Conservation (phyloP, 306 rosid genomes). For the Lotus japonicus region DNA sequence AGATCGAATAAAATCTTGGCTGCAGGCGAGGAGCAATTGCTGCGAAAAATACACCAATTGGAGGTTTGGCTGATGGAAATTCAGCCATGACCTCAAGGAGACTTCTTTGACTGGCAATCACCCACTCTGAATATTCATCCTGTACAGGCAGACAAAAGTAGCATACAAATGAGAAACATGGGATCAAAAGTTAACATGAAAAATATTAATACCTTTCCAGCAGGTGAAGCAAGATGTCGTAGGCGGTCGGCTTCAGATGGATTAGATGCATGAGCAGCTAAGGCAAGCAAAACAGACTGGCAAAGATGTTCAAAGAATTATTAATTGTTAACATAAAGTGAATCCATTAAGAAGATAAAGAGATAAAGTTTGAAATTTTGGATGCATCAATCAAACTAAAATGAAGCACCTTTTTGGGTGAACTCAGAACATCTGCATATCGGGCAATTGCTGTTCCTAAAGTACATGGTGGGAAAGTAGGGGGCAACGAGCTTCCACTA, state of each 20-base stretch:
- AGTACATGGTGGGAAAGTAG: constrained; percentile 79
- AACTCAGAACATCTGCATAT: constrained; percentile 82
- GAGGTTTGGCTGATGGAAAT: constrained; percentile 86
- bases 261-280: constrained; percentile 88
- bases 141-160: constrained; percentile 28
- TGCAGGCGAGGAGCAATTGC: constrained; percentile 87
- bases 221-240: constrained; percentile 87
- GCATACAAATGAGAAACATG: constrained; percentile 21
- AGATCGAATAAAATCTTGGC: constrained; percentile 95
- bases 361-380: neutral
- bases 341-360: neutral
- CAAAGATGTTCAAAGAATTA: constrained; percentile 10
- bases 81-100: constrained; percentile 93
- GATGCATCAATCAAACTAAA: constrained; percentile 15
- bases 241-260: constrained; percentile 84
- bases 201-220: constrained; percentile 71
- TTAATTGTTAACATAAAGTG: neutral
- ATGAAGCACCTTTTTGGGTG: constrained; percentile 81
- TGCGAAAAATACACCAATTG: constrained; percentile 90
- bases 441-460: constrained; percentile 60
- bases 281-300: constrained; percentile 77
- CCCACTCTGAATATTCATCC: constrained; percentile 95
- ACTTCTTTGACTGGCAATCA: constrained; percentile 82
- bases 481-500: constrained; percentile 68
- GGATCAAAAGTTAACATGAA: neutral